phyloP scores from a whole-genome alignment of 2,329 filamentous ascomycete species.

The Verticillium isaacii region DNA sequence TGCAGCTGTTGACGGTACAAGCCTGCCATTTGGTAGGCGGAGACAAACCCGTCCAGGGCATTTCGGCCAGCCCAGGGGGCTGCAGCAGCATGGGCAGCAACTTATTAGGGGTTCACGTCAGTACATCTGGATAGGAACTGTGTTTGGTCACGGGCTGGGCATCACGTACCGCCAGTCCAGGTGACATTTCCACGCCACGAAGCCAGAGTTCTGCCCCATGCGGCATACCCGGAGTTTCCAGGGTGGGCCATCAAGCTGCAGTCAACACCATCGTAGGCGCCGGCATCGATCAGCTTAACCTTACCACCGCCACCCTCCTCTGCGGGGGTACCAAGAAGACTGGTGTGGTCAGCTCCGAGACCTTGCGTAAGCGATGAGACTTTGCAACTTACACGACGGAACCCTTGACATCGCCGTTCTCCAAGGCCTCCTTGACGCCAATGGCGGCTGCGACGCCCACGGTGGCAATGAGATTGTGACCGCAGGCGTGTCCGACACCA shows the following conservation, averaged over 20 bases:
- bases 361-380: constrained; percentile 21
- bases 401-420: not conserved
- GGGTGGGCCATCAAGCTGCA: constrained; percentile 5
- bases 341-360: constrained; percentile 25
- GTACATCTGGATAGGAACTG: not conserved
- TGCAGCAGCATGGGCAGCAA: constrained; percentile 13
- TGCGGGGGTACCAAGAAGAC: constrained; percentile 14
- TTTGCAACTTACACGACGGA: not conserved
- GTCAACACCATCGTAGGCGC: constrained; percentile 33
- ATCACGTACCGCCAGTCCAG: constrained; percentile 5
- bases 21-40: constrained; percentile 12
- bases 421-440: constrained; percentile 13
- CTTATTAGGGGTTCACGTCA: not conserved
- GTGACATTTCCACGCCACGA: constrained; percentile 7
- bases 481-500: constrained; percentile 29
- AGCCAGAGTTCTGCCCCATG: constrained; percentile 7
- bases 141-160: too few species aligned
- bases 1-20: constrained; percentile 17
- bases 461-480: constrained; percentile 22
- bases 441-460: constrained; percentile 27
- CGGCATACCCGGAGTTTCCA: constrained; percentile 4
- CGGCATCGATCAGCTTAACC: constrained; percentile 36
- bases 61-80: constrained; percentile 16
- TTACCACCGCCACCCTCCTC: constrained; percentile 35
- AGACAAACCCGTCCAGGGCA: constrained; percentile 14